A percentile compares a stretch with the other conserved stretches of the same genome.
These are phyloP conservation scores for Solanum medicagineum DNA, from an alignment of 257 asterid genomes.

Conservation along the genomic window DNA sequence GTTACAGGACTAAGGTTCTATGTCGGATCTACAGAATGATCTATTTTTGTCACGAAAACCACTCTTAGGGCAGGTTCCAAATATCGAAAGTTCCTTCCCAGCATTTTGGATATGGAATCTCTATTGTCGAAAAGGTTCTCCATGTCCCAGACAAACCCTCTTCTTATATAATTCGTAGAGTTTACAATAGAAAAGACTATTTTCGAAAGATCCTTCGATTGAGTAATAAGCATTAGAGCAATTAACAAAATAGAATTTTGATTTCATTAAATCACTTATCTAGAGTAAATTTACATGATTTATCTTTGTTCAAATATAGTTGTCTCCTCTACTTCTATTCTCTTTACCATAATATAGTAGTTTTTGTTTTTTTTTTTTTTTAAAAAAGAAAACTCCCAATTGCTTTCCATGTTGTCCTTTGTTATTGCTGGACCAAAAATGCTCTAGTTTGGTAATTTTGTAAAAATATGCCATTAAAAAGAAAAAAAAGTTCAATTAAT, in stretches of 20 bases:
- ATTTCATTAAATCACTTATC: neutral
- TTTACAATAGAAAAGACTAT: fast-evolving
- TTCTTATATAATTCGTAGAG: too few species aligned
- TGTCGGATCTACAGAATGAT: neutral
- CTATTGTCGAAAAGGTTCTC: too few species aligned
- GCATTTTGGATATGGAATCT: too few species aligned
- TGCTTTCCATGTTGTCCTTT: neutral
- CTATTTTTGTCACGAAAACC: neutral
- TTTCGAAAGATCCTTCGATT: fast-evolving
- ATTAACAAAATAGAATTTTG: neutral
- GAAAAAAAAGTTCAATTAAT: neutral
- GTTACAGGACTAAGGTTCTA: neutral
- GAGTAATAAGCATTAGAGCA: neutral
- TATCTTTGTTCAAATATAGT: neutral
- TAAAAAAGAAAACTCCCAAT: neutral
- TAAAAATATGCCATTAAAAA: neutral
- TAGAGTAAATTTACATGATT: neutral
- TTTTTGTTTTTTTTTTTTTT: neutral
- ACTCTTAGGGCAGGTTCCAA: neutral
- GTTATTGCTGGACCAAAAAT: neutral
- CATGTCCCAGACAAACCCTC: too few species aligned
- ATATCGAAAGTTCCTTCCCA: neutral
- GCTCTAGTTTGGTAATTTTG: neutral
- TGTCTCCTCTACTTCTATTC: neutral
- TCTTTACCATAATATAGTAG: neutral